phyloP scores from a whole-genome alignment of 768 basidiomycete genomes.

The Thelephora ganbajun region DNA sequence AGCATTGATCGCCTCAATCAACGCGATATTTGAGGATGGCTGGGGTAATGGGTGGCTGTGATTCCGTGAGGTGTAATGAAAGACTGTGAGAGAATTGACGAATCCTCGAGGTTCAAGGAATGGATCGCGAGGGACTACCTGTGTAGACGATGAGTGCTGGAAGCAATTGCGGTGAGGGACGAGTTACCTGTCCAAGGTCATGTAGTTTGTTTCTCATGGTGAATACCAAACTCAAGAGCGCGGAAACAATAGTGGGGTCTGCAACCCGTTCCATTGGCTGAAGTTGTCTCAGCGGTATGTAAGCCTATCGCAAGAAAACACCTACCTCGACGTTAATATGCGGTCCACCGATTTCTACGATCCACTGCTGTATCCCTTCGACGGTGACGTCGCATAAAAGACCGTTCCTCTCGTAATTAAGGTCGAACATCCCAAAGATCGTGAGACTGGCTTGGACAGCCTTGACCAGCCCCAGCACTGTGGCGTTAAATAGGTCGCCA shows the following conservation, averaged over 20 bases:
- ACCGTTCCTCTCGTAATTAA: constrained; percentile 35
- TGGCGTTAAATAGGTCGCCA: constrained; percentile 36
- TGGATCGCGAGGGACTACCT: constrained; percentile 57
- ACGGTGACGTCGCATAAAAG: constrained; percentile 69
- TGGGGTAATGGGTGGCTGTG: constrained; percentile 5
- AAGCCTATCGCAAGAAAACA: background rate
- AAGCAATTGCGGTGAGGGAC: background rate
- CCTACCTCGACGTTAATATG: constrained; percentile 46
- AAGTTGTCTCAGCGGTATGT: background rate
- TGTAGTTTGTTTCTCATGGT: constrained; percentile 57
- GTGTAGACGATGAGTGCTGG: constrained; percentile 1
- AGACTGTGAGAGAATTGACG: constrained; percentile 28
- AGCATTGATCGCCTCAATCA: constrained; percentile 31
- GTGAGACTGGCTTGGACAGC: constrained; percentile 57
- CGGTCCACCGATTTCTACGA: constrained; percentile 46
- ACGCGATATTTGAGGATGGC: constrained; percentile 12
- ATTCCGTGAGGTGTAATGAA: constrained; percentile 10
- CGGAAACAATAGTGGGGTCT: constrained; percentile 59
- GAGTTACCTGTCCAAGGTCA: constrained; percentile 28
- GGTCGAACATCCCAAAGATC: constrained; percentile 54
- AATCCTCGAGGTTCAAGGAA: constrained; percentile 59
- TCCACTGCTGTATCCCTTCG: constrained; percentile 58
- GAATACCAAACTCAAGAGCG: constrained; percentile 56
- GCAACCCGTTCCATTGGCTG: constrained; percentile 61
- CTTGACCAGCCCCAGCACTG: constrained; percentile 66